A percentile compares a stretch with the other conserved stretches of the same genome.
Conservation (phyloP, 1,284 basidiomycete genomes). For the Athelia sp. region DNA sequence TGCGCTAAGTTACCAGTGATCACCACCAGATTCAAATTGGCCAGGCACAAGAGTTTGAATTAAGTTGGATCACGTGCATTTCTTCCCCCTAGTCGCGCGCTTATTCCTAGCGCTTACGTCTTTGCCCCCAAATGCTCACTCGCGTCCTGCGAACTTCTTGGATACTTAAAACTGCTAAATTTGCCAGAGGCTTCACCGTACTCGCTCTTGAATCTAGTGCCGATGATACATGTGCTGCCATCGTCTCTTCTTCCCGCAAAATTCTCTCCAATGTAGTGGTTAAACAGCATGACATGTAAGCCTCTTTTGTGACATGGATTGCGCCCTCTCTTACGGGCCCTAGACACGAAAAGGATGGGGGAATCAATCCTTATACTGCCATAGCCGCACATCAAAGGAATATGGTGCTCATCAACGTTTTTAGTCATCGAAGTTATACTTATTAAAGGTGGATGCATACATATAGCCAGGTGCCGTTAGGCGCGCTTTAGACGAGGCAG, state of each 20-base stretch:
- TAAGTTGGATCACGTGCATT: no score
- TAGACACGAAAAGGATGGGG: constrained; percentile 68
- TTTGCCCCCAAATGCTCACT: no score
- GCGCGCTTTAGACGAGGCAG: constrained; percentile 62
- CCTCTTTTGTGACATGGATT: not conserved
- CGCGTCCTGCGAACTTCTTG: no score
- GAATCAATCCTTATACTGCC: constrained; percentile 80
- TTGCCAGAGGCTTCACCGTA: constrained; percentile 47
- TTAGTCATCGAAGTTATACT: not conserved
- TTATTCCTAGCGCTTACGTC: no score
- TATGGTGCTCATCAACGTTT: constrained; percentile 42
- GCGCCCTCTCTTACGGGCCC: not conserved
- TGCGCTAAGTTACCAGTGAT: no score
- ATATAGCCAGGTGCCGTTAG: constrained; percentile 76
- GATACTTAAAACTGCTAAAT: not conserved
- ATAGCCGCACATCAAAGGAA: constrained; percentile 72
- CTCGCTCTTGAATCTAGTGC: constrained; percentile 83
- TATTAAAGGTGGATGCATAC: constrained; percentile 4
- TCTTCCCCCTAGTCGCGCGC: no score
- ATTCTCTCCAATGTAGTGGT: constrained; percentile 82
- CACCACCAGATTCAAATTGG: no score
- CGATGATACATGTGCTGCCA: constrained; percentile 85
- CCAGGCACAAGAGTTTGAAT: no score
- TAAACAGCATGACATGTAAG: constrained; percentile 67
- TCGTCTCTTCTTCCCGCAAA: constrained; percentile 63